phyloP scores from a whole-genome alignment of 495 filamentous ascomycete genomes.

The Penicillium steckii region DNA sequence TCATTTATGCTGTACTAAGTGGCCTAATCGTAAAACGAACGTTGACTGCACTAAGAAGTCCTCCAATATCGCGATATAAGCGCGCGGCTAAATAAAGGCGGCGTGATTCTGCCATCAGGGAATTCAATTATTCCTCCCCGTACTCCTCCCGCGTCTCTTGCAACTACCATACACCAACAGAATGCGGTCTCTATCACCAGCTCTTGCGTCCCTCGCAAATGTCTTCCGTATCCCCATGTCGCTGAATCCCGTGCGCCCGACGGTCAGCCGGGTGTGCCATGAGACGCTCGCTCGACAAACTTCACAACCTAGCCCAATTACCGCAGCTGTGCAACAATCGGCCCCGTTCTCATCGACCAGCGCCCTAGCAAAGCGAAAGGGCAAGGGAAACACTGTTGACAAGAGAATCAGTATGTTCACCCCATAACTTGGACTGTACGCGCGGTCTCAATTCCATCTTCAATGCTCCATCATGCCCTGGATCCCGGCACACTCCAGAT shows the following conservation, averaged over 20 bases:
- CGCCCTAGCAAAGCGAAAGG: constrained; percentile 35
- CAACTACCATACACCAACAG: constrained; percentile 21
- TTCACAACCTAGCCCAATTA: constrained; percentile 26
- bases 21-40: too few species aligned
- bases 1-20: too few species aligned
- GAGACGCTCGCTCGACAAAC: constrained; percentile 24
- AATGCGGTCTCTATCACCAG: constrained; percentile 43
- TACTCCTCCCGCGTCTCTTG: constrained; percentile 9
- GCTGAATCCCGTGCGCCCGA: constrained; percentile 29
- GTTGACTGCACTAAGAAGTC: too few species aligned
- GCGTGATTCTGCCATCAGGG: constrained; percentile 30
- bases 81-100: constrained; percentile 33
- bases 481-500: neutral
- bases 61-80: constrained; percentile 7
- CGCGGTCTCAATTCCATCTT: neutral
- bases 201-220: constrained; percentile 45
- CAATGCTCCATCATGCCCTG: neutral
- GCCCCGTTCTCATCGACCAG: constrained; percentile 46
- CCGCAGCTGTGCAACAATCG: constrained; percentile 33
- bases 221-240: constrained; percentile 44
- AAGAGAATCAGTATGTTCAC: constrained; percentile 50
- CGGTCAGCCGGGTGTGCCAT: constrained; percentile 26
- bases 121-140: constrained; percentile 23
- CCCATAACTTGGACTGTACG: constrained; percentile 6
- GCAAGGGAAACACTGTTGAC: constrained; percentile 22